Evolutionary conservation across 257 asterid species (phyloP).

Genomic region (Fraxinus pennsylvanica): DNA sequence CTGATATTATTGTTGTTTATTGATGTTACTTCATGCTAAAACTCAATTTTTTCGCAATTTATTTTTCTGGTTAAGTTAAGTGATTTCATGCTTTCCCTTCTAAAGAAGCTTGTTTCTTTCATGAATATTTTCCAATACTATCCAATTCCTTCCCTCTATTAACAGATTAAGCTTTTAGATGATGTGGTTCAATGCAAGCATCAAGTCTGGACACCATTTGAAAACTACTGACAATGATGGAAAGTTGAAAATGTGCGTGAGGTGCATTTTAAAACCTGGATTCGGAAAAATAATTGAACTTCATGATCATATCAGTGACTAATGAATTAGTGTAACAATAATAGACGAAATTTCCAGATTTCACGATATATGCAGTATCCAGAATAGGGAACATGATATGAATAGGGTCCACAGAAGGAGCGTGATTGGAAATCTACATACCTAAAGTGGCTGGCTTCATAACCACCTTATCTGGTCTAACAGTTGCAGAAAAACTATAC

Average conservation of each 20-base stretch:
- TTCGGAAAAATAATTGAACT: background rate
- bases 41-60: background rate
- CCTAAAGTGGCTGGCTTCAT: slow-evolving; percentile 49
- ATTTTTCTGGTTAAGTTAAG: background rate
- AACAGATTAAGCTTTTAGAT: background rate
- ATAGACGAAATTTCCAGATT: background rate
- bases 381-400: background rate
- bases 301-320: background rate
- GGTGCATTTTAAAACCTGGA: background rate
- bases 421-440: slow-evolving; percentile 22
- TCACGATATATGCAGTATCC: background rate
- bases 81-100: background rate
- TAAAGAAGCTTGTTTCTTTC: background rate
- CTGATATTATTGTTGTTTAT: background rate
- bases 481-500: slow-evolving; percentile 29
- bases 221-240: background rate
- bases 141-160: background rate
- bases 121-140: background rate
- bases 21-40: background rate
- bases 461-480: slow-evolving; percentile 32
- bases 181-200: background rate
- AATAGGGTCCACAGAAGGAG: background rate
- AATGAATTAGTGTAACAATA: background rate
- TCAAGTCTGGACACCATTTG: background rate
- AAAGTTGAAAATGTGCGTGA: too few species aligned